Percentiles rank a stretch among this genome's conserved stretches.
phyloP scores from a whole-genome alignment of 495 filamentous ascomycete genomes.

The Hamigera avellanea region DNA sequence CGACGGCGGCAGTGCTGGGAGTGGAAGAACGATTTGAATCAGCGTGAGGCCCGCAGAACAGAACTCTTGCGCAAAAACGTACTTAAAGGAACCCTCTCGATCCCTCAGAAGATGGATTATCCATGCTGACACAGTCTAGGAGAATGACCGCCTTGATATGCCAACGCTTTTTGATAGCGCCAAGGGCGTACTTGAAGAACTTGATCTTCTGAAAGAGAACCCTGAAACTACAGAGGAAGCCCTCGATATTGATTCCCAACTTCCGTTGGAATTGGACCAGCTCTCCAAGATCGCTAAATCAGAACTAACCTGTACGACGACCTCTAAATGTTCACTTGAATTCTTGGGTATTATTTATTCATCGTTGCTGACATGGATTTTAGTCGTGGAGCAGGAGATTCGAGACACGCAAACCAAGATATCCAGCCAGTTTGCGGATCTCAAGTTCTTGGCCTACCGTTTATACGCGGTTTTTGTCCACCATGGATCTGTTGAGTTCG shows the following conservation, averaged over 20 bases:
- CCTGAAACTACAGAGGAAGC: conserved; percentile 14
- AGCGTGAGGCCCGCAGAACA: conserved; percentile 36
- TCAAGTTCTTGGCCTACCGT: conserved; percentile 54
- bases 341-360: conserved; percentile 1
- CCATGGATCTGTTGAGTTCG: conserved; percentile 54
- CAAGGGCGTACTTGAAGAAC: conserved; percentile 20
- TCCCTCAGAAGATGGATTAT: conserved; percentile 7
- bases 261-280: conserved; percentile 20
- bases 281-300: conserved; percentile 19
- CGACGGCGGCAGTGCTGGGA: conserved; percentile 62
- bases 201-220: conserved; percentile 12
- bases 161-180: conserved; percentile 18
- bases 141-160: conserved; percentile 22
- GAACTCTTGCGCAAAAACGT: conserved; percentile 38
- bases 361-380: conserved; percentile 5
- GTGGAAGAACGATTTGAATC: conserved; percentile 52
- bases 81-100: conserved; percentile 10
- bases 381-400: conserved; percentile 38
- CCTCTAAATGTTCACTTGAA: too few relatives aligned
- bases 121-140: conserved; percentile 11
- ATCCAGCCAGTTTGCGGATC: conserved; percentile 49
- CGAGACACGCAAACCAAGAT: conserved; percentile 38
- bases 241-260: conserved; percentile 16
- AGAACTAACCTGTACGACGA: conserved; percentile 27
- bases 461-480: conserved; percentile 92